Evolutionary conservation across 1,284 basidiomycete genomes (phyloP), one percentile per base, ranked within the genome.

Genomic region (Ceratobasidium sp.): DNA sequence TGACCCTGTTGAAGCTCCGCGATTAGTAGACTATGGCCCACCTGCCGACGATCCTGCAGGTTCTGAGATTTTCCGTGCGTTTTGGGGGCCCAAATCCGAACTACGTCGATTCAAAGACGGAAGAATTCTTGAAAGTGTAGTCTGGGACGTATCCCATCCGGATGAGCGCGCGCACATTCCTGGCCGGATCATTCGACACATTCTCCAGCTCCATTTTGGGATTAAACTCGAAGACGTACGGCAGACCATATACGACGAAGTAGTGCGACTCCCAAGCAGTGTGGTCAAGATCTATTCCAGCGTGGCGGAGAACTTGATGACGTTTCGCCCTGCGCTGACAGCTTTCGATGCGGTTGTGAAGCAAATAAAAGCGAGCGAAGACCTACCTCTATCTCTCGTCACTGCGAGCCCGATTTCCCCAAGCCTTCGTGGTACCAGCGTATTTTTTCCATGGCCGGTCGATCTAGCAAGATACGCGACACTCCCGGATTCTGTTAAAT

Each of bases 31-130:
- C 77, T 91, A 94, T 76, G 96, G 96, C 0, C 95, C 97, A 0
- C 80, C 91, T 0, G 91, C 83, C n/a, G 77, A 80, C 14, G 83
- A 83, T 21, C 83, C 87, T 0, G 81, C 79, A 21, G 82, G 79
- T 0, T 81, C 80, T 5, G 82, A 86, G 52, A 83, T 82, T 1
- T 99, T 98, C 85, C 88, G 91, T 43, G 85, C 88, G 2, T 85
- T 99, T 75, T 99, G 97, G 97, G 97, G 96, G 0, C 84, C 89
- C 60, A 93, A 94, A 79, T 90, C 96, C 0, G 97, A 99, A 79
- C 83, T 98, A 23, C 88, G 97, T n/a, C 88, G 97, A 21, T 99
- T 99, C 85, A 96, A 98, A 80, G 96, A 99, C 78, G 97, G 97
- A 0, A 87, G 91, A 4, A 98, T 99, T 75, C 80, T 88, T 6